These are phyloP conservation scores for Neofusicoccum umdonicola DNA, from an alignment of 2,329 filamentous ascomycete species.

Conservation along the genomic window DNA sequence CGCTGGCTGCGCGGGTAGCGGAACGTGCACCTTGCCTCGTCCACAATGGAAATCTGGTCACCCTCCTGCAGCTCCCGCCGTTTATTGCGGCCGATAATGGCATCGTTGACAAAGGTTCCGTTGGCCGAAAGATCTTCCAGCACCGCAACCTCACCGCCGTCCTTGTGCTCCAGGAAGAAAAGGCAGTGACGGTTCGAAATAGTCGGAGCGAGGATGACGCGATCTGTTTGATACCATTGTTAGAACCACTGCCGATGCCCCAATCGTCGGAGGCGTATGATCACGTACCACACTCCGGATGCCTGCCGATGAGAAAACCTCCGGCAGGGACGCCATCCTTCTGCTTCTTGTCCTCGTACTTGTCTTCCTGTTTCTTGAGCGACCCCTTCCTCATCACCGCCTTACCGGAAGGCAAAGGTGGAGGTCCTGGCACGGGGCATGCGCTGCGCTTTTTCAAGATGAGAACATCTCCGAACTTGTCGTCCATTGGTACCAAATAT, in stretches of 20 bases:
- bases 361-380: conserved; percentile 61
- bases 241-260: not conserved
- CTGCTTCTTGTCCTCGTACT: conserved; percentile 57
- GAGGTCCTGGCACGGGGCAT: conserved; percentile 59
- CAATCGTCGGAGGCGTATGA: not conserved
- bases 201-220: conserved; percentile 68
- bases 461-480: conserved; percentile 64
- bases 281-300: conserved; percentile 84
- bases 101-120: conserved; percentile 93
- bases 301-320: conserved; percentile 87
- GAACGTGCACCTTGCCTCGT: conserved; percentile 86
- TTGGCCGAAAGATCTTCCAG: conserved; percentile 94
- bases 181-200: conserved; percentile 85
- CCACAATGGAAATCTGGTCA: conserved; percentile 85
- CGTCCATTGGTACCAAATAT: conserved; percentile 81
- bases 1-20: conserved; percentile 63
- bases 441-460: conserved; percentile 72
- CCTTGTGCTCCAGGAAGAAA: conserved; percentile 61
- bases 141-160: conserved; percentile 63
- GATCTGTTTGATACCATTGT: conserved; percentile 48
- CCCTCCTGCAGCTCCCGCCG: conserved; percentile 82
- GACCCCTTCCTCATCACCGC: conserved; percentile 50
- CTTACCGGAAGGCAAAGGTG: conserved; percentile 36
- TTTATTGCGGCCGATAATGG: conserved; percentile 86
- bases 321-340: conserved; percentile 61